Percentiles rank a stretch among this genome's conserved stretches.
phyloP scores from a whole-genome alignment of 805 yeast species.

The Helenozyma baotianmanensis region DNA sequence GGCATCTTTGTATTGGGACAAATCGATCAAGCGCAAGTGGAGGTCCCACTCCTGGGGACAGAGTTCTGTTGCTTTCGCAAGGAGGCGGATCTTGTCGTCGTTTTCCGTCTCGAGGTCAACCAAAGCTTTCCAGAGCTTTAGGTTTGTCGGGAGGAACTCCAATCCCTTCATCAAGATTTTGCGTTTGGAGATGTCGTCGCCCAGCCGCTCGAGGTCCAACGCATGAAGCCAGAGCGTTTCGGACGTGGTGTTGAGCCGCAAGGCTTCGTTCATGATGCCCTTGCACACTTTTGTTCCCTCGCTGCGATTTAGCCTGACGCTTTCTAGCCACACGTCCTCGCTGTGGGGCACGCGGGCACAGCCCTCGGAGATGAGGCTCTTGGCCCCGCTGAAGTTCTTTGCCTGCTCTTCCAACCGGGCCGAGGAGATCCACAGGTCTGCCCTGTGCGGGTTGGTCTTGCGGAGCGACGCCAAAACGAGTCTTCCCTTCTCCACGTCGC shows the following conservation, averaged over 20 bases:
- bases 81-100: conserved; percentile 47
- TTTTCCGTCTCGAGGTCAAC: conserved; percentile 54
- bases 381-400: conserved; percentile 52
- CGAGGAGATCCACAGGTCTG: conserved; percentile 82
- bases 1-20: conserved; percentile 46
- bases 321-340: conserved; percentile 82
- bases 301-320: conserved; percentile 53
- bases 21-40: conserved; percentile 56
- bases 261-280: conserved; percentile 60
- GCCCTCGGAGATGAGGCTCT: conserved; percentile 64
- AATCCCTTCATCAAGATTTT: conserved; percentile 67
- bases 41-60: conserved; percentile 61
- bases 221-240: conserved; percentile 73
- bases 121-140: conserved; percentile 63
- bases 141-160: conserved; percentile 55
- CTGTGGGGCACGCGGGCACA: conserved; percentile 60
- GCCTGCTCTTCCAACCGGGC: conserved; percentile 74
- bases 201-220: conserved; percentile 49
- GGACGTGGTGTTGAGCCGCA: conserved; percentile 52
- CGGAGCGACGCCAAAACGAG: conserved; percentile 62
- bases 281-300: conserved; percentile 45
- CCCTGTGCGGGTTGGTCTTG: conserved; percentile 64
- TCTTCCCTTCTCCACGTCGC: conserved; percentile 43
- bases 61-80: conserved; percentile 63
- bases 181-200: conserved; percentile 47